These are phyloP conservation scores for Lepidium didymum DNA, from an alignment of 345 rosid genomes.

Conservation along the genomic window DNA sequence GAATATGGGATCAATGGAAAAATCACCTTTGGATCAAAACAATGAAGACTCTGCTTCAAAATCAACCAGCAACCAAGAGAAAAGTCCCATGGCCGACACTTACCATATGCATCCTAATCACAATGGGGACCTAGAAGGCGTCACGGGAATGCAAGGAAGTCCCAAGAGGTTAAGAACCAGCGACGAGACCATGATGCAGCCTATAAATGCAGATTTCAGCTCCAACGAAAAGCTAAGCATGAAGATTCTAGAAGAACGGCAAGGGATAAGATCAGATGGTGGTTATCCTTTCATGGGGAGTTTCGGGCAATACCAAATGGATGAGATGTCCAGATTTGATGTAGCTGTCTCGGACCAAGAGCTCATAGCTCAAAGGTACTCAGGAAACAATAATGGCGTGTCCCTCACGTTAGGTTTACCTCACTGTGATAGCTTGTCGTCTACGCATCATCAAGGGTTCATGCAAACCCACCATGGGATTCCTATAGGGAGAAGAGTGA, in stretches of 20 bases:
- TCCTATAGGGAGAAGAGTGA: conserved; percentile 73
- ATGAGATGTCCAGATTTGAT: conserved; percentile 65
- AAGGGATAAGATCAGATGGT: conserved; percentile 42
- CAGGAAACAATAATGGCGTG: conserved; percentile 61
- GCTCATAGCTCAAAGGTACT: conserved; percentile 62
- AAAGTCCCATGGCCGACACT: conserved; percentile 36
- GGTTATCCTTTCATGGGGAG: conserved; percentile 80
- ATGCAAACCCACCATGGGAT: conserved; percentile 68
- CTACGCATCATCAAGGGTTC: conserved; percentile 67
- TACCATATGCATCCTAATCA: conserved; percentile 51
- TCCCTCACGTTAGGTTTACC: conserved; percentile 92
- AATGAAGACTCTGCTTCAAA: conserved; percentile 60
- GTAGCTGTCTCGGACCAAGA: conserved; percentile 49
- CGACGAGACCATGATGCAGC: conserved; percentile 52
- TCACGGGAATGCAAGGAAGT: conserved; percentile 53
- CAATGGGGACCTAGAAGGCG: conserved; percentile 66
- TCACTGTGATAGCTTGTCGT: conserved; percentile 75
- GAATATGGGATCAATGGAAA: conserved; percentile 52
- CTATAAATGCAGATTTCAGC: conserved; percentile 27
- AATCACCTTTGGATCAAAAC: conserved; percentile 48
- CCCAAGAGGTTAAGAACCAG: conserved; percentile 63
- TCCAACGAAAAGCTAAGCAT: conserved; percentile 41
- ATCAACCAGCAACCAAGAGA: conserved; percentile 45
- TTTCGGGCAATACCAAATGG: conserved; percentile 89
- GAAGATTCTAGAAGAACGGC: conserved; percentile 57